phyloP scores from a whole-genome alignment of 139 green algal species.

The Auxenochlorella protothecoides region DNA sequence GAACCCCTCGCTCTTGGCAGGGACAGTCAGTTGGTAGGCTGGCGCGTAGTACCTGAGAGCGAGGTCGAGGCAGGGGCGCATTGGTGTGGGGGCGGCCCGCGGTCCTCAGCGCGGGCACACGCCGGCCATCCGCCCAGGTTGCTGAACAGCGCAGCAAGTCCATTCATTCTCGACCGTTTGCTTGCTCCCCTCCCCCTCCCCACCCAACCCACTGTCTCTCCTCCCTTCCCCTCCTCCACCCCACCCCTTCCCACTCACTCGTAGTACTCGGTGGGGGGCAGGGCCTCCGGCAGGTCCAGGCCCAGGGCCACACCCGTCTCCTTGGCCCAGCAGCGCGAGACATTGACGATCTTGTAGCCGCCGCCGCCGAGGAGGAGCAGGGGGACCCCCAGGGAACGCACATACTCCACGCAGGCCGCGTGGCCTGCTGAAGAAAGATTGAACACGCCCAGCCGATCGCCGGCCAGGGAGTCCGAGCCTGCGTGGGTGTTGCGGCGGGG shows the following conservation, averaged over 20 bases:
- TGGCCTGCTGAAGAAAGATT: constrained; percentile 78
- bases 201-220: no score
- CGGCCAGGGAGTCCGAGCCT: constrained; percentile 80
- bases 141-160: no score
- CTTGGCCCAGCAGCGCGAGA: constrained; percentile 90
- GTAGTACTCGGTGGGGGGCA: constrained; percentile 86
- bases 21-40: constrained; percentile 41
- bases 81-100: no score
- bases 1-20: not conserved
- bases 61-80: no score
- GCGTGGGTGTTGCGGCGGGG: constrained; percentile 4
- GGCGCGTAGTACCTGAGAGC: constrained; percentile 50
- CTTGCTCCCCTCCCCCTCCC: no score
- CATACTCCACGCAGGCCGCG: constrained; percentile 61
- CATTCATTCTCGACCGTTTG: no score
- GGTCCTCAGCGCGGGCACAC: no score
- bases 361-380: constrained; percentile 43
- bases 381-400: constrained; percentile 32
- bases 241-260: constrained; percentile 23
- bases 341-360: constrained; percentile 95
- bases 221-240: no score
- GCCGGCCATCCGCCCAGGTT: no score
- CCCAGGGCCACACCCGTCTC: constrained; percentile 70
- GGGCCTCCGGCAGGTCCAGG: constrained; percentile 47
- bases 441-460: constrained; percentile 88